Base-by-base conservation (phyloP, 2,329 filamentous ascomycete genomes). In the Teratosphaeria viscida region DNA sequence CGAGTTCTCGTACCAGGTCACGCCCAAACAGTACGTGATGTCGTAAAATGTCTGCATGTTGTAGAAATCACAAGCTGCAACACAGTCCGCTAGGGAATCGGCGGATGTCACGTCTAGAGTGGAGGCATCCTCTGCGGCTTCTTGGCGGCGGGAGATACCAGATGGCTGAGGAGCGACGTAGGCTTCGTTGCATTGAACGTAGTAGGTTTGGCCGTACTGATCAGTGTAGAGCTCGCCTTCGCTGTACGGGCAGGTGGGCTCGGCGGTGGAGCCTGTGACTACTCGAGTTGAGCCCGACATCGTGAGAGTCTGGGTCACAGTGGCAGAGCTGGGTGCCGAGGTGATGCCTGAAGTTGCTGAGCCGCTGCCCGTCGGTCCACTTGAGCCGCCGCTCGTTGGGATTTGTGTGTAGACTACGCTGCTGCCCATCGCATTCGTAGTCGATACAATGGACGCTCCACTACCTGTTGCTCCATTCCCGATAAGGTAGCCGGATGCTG, bases 221-320 rank as follows among this genome's bases (percentile, higher is more conserved):
- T 64, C 65, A 16, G 61, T 64, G 58, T 64, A 71, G 12, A 63
- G 56, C 7, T 61, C 58, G 32, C 63, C 64, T 35, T 67, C 59
- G 11, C 63, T 63, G 29, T 57, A 61, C 5, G 70, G 71, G 57
- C 70, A 72, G 32, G 62, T 62, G 1, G 70, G 69, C 27, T 60
- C 57, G 16, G 62, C 60, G 3, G 62, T 61, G 1, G 61, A 56
- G 16, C 57, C 60, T 16, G 56, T 57, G 16, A 55, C 43, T 27
- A 53, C 57, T 23, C 49, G 57, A 3, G 49, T 54, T 12, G 52
- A 55, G 14, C 56, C 60, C 4, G 53, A 35, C 55, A 53, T 37
- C 19, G 57, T 61, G 26, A 61, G 55, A 8, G 34, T 49, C 27
- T 57, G 55, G 19, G 55, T 62, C 3, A 23, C 56, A 16, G 43